Evolutionary conservation across 768 basidiomycete species (phyloP), one percentile per base, ranked within the genome.

Genomic region (Leccinum disarticulatum): DNA sequence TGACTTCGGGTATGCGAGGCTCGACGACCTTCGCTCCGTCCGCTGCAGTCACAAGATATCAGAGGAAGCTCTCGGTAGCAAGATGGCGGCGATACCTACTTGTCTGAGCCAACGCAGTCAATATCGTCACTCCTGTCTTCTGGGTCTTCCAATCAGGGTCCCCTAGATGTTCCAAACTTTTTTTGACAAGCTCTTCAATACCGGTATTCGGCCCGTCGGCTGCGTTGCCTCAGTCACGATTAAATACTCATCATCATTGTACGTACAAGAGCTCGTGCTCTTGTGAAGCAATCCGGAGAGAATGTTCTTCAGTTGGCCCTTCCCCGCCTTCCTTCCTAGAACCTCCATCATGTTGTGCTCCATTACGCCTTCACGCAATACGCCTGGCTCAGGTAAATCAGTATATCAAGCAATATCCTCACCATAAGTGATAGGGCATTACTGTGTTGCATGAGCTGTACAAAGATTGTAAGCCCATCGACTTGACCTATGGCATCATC

Each of bases 401-500:
- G 49, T 11, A 56, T n/a, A 31, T 17, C 11, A 6, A 8, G 10
- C n/a, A 7, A n/a, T n/a, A 22, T 22, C 19, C 9, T 30, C 31
- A 19, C 14, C 10, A 51, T 6, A 14, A 35, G 33, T 13, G 22
- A 27, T n/a, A 9, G 14, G 17, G 6, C 25, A 17, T 63, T 63
- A 69, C 68, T 57, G 7, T 64, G 36, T 43, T 58, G 59, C 64
- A 69, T 68, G 4, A 69, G 53, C 25, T 70, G 51, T 3, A 52
- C 50, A n/a, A 69, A 69, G 2, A 69, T 59, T 28, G 70, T 66
- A 43, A 68, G 70, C 14, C 68, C 68, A 25, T 69, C 68, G 1
- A 70, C 56, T 19, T 6, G 52, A 13, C 68, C 68, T 0, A 70
- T 57, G 11, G 68, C 68, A 35, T 70, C 68, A 4, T 69, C 66